These are phyloP conservation scores for Verticillium tricorpus DNA, from an alignment of 2,329 filamentous ascomycete genomes.

Conservation along the genomic window DNA sequence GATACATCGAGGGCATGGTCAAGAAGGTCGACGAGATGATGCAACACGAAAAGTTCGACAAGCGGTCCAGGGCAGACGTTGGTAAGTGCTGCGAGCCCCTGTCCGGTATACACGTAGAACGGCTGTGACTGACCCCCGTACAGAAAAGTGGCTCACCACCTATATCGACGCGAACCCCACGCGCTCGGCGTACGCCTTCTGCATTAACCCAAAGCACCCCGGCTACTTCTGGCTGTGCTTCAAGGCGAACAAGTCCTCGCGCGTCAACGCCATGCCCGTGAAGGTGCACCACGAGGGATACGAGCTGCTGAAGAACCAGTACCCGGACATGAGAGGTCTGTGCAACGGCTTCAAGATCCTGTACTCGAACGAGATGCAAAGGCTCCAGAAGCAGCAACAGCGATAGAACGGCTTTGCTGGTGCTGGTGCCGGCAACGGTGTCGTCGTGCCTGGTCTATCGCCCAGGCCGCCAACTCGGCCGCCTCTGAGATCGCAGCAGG, in stretches of 20 bases:
- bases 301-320: constrained; percentile 81
- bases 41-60: constrained; percentile 83
- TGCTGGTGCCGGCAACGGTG: constrained; percentile 15
- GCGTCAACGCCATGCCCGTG: constrained; percentile 75
- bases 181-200: constrained; percentile 92
- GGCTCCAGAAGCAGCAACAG: constrained; percentile 38
- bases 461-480: not conserved
- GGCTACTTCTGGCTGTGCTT: constrained; percentile 97
- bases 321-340: constrained; percentile 90
- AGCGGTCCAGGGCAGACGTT: constrained; percentile 66
- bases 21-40: constrained; percentile 97
- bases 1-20: constrained; percentile 96
- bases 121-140: not conserved
- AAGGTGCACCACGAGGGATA: constrained; percentile 92
- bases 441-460: constrained; percentile 15
- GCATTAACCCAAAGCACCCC: constrained; percentile 84
- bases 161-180: constrained; percentile 96
- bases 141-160: constrained; percentile 92
- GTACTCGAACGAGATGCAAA: constrained; percentile 61
- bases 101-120: not conserved
- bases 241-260: constrained; percentile 77
- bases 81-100: constrained; percentile 53
- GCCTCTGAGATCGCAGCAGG: not conserved
- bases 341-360: constrained; percentile 97
- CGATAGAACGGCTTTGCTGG: not conserved